A percentile compares a stretch with the other conserved stretches of the same genome.
These are phyloP conservation scores for Oidium heveae DNA, from an alignment of 2,329 filamentous ascomycete species.

Conservation along the genomic window DNA sequence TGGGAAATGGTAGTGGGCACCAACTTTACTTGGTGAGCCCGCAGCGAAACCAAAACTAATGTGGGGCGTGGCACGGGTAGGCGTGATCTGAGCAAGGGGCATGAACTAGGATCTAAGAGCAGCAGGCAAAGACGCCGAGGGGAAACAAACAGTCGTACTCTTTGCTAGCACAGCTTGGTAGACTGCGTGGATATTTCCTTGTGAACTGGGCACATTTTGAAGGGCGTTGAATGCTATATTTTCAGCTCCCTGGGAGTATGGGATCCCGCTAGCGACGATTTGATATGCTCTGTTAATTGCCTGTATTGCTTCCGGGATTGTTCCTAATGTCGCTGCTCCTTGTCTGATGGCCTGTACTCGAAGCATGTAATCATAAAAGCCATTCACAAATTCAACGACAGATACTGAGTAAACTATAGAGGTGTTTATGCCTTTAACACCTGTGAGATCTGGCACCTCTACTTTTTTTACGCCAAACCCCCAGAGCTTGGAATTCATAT, in stretches of 20 bases:
- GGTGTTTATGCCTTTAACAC: no score
- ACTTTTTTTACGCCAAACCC: no score
- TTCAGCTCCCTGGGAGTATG: background rate
- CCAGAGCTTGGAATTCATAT: no score
- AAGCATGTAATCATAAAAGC: background rate
- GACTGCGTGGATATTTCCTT: background rate
- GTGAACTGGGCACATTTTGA: background rate
- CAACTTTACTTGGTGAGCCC: no score
- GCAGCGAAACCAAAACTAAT: no score
- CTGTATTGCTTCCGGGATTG: background rate
- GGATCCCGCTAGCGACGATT: background rate
- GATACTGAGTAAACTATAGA: background rate
- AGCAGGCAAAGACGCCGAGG: background rate
- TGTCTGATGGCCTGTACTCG: background rate
- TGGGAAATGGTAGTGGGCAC: no score
- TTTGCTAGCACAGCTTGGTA: background rate
- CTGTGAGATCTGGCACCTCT: no score
- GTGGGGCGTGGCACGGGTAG: no score
- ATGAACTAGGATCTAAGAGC: background rate
- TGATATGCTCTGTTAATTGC: background rate
- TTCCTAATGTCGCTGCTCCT: background rate
- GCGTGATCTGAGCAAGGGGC: background rate
- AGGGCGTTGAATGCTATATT: background rate
- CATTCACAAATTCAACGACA: background rate
- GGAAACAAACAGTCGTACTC: background rate